Evolutionary conservation across 768 basidiomycete genomes (phyloP).

Genomic region (Pleurotus pulmonarius): DNA sequence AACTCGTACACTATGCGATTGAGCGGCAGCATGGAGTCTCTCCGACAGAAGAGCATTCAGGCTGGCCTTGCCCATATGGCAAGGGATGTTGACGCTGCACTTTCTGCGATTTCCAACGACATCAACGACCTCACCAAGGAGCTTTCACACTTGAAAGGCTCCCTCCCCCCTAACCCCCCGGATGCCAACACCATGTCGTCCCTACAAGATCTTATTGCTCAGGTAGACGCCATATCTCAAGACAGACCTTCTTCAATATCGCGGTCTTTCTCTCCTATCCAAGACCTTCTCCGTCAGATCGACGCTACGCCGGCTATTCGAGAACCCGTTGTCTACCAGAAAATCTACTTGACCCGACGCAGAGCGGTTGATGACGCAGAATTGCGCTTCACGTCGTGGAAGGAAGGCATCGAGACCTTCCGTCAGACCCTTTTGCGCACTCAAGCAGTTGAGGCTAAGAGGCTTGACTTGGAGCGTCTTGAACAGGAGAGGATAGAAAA

Average conservation of each 20-base stretch:
- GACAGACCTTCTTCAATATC: constrained; percentile 33
- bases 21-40: constrained; percentile 44
- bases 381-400: constrained; percentile 43
- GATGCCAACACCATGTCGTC: not conserved
- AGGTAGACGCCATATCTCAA: constrained; percentile 31
- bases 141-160: constrained; percentile 33
- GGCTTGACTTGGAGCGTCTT: constrained; percentile 33
- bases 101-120: constrained; percentile 31
- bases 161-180: constrained; percentile 19
- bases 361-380: constrained; percentile 51
- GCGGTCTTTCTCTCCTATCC: constrained; percentile 49
- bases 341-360: constrained; percentile 44
- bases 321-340: constrained; percentile 43
- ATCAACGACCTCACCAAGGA: constrained; percentile 36
- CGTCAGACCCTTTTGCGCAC: constrained; percentile 37
- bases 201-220: constrained; percentile 31
- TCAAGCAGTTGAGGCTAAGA: constrained; percentile 35
- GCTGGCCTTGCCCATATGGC: constrained; percentile 52
- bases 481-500: constrained; percentile 13
- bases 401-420: constrained; percentile 38
- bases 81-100: constrained; percentile 43
- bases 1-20: constrained; percentile 69
- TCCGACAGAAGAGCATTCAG: constrained; percentile 45
- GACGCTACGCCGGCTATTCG: constrained; percentile 39
- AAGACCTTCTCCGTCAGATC: constrained; percentile 52